These are phyloP conservation scores for Cardamine chenopodiifolia DNA, from an alignment of 345 rosid species.

Conservation along the genomic window DNA sequence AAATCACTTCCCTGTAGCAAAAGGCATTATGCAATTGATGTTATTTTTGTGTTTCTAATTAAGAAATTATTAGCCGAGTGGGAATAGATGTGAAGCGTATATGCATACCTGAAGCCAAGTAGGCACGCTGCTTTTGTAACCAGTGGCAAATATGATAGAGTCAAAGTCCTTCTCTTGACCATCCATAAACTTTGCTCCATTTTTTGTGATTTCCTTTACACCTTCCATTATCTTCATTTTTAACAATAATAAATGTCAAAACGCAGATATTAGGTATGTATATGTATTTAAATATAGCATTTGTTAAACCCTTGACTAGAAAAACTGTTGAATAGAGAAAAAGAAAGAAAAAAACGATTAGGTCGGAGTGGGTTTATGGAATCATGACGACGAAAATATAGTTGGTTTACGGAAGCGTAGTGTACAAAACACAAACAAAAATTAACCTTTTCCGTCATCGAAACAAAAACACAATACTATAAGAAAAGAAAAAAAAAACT, in stretches of 20 bases:
- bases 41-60: neutral
- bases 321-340: neutral
- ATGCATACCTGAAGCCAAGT: conserved; percentile 80
- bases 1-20: conserved; percentile 54
- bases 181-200: conserved; percentile 74
- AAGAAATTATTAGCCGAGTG: neutral
- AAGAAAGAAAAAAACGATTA: neutral
- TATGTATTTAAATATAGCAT: neutral
- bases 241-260: neutral
- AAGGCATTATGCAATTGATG: neutral
- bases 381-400: neutral
- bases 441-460: neutral
- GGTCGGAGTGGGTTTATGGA: conserved; percentile 5
- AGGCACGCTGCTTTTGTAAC: conserved; percentile 89
- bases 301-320: neutral
- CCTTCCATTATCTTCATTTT: conserved; percentile 62
- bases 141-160: conserved; percentile 85
- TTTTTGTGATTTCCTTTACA: conserved; percentile 69
- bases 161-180: conserved; percentile 77
- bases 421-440: conserved; percentile 21
- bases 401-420: conserved; percentile 2
- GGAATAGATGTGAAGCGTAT: conserved; percentile 2
- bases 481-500: no score
- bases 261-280: neutral
- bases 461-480: neutral